Conservation (phyloP, 495 filamentous ascomycete species). For the Penicillium parvum region DNA sequence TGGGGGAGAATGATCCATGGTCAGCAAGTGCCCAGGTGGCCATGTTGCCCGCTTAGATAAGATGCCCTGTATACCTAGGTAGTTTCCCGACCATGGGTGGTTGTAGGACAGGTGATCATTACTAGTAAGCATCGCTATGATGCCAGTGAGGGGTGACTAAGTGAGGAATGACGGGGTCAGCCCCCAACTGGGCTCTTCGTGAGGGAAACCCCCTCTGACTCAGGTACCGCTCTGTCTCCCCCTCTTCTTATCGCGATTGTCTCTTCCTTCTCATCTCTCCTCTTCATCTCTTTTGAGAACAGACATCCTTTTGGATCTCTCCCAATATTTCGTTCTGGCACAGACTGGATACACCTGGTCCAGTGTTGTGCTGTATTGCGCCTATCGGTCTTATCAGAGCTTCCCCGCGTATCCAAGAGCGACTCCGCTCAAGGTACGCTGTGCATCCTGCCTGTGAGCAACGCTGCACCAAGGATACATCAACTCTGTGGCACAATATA, state of each 20-base stretch:
- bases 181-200: not conserved
- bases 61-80: too few species aligned
- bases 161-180: constrained; percentile 23
- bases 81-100: too few species aligned
- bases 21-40: constrained; percentile 2
- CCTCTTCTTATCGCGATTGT: constrained; percentile 9
- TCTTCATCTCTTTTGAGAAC: constrained; percentile 2
- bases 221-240: constrained; percentile 18
- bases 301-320: not conserved
- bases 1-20: not conserved
- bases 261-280: constrained; percentile 1
- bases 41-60: constrained; percentile 3
- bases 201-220: constrained; percentile 12
- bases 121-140: not conserved
- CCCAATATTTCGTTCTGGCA: too few species aligned
- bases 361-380: constrained; percentile 13
- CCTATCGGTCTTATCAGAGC: constrained; percentile 27
- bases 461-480: not conserved
- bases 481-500: not conserved
- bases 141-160: not conserved
- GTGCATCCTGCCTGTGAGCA: not conserved
- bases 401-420: constrained; percentile 28
- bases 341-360: constrained; percentile 1
- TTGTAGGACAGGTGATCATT: too few species aligned
- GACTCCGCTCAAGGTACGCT: constrained; percentile 26